These are phyloP conservation scores for Obelidium mucronatum DNA, from an alignment of 192 early-diverging fungal genomes.

Conservation along the genomic window DNA sequence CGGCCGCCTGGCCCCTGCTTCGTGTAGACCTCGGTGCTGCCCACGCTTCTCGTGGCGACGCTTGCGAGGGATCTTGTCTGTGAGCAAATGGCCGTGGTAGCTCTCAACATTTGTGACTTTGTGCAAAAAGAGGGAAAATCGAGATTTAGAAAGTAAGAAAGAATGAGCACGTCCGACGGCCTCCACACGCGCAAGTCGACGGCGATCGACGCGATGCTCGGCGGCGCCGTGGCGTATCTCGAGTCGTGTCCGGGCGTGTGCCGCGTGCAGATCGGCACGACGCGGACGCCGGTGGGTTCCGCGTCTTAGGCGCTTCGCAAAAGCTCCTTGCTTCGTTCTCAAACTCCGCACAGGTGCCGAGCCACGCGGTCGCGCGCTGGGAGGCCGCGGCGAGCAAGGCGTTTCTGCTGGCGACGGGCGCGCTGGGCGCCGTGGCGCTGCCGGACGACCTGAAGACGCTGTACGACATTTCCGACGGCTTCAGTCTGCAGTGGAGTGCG, in stretches of 20 bases:
- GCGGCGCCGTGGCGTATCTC: constrained; percentile 33
- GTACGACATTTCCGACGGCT: constrained; percentile 24
- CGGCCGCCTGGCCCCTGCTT: constrained; percentile 51
- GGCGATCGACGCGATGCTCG: constrained; percentile 33
- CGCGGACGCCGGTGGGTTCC: constrained; percentile 8
- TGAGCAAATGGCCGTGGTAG: background rate
- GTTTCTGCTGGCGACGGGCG: background rate
- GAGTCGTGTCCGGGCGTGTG: constrained; percentile 39
- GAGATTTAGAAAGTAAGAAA: too few relatives aligned
- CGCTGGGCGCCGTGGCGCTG: background rate
- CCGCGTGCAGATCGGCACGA: constrained; percentile 17
- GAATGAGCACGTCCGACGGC: too few relatives aligned
- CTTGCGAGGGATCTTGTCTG: background rate
- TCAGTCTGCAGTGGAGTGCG: constrained; percentile 30
- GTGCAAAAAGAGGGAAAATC: background rate
- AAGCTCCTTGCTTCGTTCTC: too few relatives aligned
- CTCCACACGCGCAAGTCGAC: background rate
- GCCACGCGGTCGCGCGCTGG: constrained; percentile 5
- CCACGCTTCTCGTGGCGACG: background rate
- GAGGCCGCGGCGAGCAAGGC: constrained; percentile 7
- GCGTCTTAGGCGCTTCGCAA: too few relatives aligned
- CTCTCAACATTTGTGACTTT: background rate
- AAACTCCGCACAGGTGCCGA: background rate
- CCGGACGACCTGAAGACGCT: constrained; percentile 28
- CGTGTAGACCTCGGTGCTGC: constrained; percentile 32